These are phyloP conservation scores for Trichoderma koningiopsis DNA, from an alignment of 2,329 filamentous ascomycete species.

Conservation along the genomic window DNA sequence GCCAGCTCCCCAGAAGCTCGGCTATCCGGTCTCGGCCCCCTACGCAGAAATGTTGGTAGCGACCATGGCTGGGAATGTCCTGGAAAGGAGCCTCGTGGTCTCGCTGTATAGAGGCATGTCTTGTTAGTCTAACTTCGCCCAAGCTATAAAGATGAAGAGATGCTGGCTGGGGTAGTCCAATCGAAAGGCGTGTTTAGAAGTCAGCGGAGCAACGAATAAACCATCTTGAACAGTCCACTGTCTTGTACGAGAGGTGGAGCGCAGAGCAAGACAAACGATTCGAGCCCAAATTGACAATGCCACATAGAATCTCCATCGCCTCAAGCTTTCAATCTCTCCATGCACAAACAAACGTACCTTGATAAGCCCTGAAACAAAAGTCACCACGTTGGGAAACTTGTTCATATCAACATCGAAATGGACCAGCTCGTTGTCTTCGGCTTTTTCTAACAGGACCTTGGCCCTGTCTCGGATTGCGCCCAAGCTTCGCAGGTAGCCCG, in stretches of 20 bases:
- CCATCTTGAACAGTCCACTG: not conserved
- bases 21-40: constrained; percentile 74
- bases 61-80: constrained; percentile 79
- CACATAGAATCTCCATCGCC: not conserved
- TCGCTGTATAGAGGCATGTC: constrained; percentile 40
- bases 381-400: constrained; percentile 81
- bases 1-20: constrained; percentile 70
- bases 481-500: constrained; percentile 87
- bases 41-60: constrained; percentile 84
- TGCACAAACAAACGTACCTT: constrained; percentile 62
- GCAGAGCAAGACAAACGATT: not conserved
- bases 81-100: constrained; percentile 59
- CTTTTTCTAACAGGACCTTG: constrained; percentile 73
- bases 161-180: too few species aligned
- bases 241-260: not conserved
- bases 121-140: not conserved
- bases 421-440: constrained; percentile 72
- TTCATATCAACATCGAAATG: constrained; percentile 88
- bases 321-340: not conserved
- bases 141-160: not conserved
- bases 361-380: constrained; percentile 89
- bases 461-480: constrained; percentile 82
- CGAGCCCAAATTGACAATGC: not conserved
- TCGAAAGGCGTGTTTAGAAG: not conserved
- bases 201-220: too few species aligned